Evolutionary conservation across 148 eudicot genomes (phyloP).

Genomic region (Rhododendron ovatum): DNA sequence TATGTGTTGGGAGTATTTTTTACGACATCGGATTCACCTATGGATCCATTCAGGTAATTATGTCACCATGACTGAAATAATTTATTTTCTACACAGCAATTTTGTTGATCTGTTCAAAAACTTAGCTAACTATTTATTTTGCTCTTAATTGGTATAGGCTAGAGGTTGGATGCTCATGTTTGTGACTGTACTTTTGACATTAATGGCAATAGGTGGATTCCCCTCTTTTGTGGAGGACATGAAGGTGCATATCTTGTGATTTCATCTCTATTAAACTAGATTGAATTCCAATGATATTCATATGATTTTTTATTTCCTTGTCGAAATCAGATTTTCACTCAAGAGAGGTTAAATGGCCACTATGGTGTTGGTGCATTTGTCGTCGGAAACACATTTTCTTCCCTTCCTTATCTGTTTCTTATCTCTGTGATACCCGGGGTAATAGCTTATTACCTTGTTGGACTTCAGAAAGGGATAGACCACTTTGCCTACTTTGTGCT

Average conservation of each 20-base stretch:
- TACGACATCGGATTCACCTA: slow-evolving; percentile 37
- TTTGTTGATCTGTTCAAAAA: not conserved
- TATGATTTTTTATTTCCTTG: slow-evolving; percentile 12
- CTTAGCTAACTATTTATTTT: not conserved
- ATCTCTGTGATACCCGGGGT: slow-evolving; percentile 42
- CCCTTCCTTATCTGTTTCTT: slow-evolving; percentile 41
- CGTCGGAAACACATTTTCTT: slow-evolving; percentile 50
- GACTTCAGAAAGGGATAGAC: slow-evolving; percentile 39
- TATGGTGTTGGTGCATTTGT: slow-evolving; percentile 46
- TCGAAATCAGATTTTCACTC: slow-evolving; percentile 34
- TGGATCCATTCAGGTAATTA: slow-evolving; percentile 48
- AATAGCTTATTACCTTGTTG: slow-evolving; percentile 47
- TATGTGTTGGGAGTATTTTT: slow-evolving; percentile 49
- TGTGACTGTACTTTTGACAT: slow-evolving; percentile 48
- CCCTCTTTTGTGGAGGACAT: slow-evolving; percentile 33
- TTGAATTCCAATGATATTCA: slow-evolving; percentile 22
- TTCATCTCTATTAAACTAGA: slow-evolving; percentile 11
- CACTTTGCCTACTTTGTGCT: slow-evolving; percentile 38
- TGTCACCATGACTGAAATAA: not conserved
- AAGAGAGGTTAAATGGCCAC: slow-evolving; percentile 59
- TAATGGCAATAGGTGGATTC: slow-evolving; percentile 50
- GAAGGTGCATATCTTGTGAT: slow-evolving; percentile 28
- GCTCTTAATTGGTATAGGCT: slow-evolving; percentile 24
- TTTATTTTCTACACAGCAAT: not conserved
- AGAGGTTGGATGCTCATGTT: slow-evolving; percentile 47